Percentiles rank a stretch among this genome's conserved stretches.
Evolutionary conservation across 1,284 basidiomycete species (phyloP).

Genomic region (Ganoderma multipileum): DNA sequence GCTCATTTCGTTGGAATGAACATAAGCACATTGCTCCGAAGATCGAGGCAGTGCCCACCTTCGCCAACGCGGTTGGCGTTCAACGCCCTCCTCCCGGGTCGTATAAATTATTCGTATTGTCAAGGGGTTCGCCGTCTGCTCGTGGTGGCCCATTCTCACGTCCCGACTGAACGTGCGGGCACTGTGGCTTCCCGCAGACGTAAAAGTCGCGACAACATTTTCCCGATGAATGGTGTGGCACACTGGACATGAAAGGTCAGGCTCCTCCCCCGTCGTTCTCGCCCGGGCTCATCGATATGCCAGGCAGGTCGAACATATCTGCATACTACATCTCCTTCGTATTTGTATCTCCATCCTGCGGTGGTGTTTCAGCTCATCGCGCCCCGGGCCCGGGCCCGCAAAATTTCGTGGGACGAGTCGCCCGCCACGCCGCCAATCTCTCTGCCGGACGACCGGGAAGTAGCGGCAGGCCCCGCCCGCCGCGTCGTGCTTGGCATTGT

Average conservation of each 20-base stretch:
- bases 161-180: not conserved
- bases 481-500: slow-evolving; percentile 6
- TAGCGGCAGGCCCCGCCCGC: slow-evolving; percentile 9
- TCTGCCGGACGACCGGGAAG: slow-evolving; percentile 23
- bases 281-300: not conserved
- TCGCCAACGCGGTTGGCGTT: not conserved
- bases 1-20: not conserved
- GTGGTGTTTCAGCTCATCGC: not conserved
- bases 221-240: not conserved
- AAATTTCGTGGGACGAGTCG: not conserved
- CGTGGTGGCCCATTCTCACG: not conserved
- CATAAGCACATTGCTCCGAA: not conserved
- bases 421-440: slow-evolving; percentile 15
- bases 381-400: not conserved
- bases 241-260: not conserved
- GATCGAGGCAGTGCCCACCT: not conserved
- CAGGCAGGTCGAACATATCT: not conserved
- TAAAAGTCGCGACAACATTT: not conserved
- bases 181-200: not conserved
- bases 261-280: not conserved
- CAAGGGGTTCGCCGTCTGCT: not conserved
- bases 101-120: not conserved
- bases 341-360: not conserved
- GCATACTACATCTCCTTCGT: not conserved
- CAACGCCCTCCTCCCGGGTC: not conserved